A percentile compares a stretch with the other conserved stretches of the same genome.
Evolutionary conservation across 192 early-diverging fungal genomes (phyloP).

Genomic region (Oehlia diaphana): DNA sequence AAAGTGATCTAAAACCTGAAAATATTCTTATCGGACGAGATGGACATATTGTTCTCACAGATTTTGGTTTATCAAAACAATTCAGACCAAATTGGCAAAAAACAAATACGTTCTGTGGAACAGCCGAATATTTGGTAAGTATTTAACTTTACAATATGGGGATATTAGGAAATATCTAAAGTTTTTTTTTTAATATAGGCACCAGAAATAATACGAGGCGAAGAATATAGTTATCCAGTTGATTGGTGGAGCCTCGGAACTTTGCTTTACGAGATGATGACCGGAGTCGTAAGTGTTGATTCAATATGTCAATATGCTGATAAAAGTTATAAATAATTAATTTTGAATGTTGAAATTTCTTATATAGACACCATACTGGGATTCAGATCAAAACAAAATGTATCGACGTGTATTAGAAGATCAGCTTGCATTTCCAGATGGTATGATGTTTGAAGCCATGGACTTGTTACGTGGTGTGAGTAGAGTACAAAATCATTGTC

Average conservation of each 20-base stretch:
- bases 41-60: conserved; percentile 89
- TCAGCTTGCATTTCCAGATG: conserved; percentile 49
- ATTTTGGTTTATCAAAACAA: conserved; percentile 93
- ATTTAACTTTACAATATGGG: no score
- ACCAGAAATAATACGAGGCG: conserved; percentile 68
- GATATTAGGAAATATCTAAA: not conserved
- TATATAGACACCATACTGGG: conserved; percentile 58
- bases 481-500: conserved; percentile 12
- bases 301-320: not conserved
- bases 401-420: conserved; percentile 59
- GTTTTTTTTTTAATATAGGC: conserved; percentile 51
- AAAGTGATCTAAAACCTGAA: conserved; percentile 77
- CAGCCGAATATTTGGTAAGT: conserved; percentile 69
- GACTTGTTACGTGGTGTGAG: conserved; percentile 51
- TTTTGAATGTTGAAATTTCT: not conserved
- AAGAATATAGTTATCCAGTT: conserved; percentile 68
- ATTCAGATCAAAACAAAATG: conserved; percentile 58
- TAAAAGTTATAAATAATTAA: not conserved
- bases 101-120: conserved; percentile 76
- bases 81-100: conserved; percentile 39
- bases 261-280: conserved; percentile 89
- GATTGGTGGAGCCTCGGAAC: conserved; percentile 96
- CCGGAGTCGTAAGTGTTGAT: conserved; percentile 54
- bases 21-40: conserved; percentile 70
- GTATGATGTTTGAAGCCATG: conserved; percentile 43